Base-by-base conservation (phyloP, 306 rosid genomes). In the Sindora glabra region DNA sequence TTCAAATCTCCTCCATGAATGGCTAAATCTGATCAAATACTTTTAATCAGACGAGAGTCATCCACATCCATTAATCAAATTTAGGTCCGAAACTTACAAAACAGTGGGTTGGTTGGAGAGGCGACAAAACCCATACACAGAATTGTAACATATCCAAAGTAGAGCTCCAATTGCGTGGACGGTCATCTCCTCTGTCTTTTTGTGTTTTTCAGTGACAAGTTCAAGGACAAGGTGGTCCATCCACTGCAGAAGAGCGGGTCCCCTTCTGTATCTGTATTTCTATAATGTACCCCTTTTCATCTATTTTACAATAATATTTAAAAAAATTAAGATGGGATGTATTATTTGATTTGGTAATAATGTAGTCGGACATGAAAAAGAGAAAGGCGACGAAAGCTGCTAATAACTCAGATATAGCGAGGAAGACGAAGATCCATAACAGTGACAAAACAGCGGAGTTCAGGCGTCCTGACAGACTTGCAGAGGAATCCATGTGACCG, bases 401-500 rank as follows among this genome's bases (percentile, higher is more conserved):
- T 21, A 51, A 71, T 42, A 41, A 77, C 53, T 57, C 76, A 66
- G 80, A 86, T 76, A 79, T 64, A 83, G 75, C 67, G 78, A 69
- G 45, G 34, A 27, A 27, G 80, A n/a, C n/a, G n/a, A 83, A 74
- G 79, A 83, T 79, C 81, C 70, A 73, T 51, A 40, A 44, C 45
- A 50, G 33, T 0, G 57, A 62, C 17, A 14, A 66, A 71, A 30
- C 74, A 64, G 69, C 64, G 27, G 49, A 29, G 62, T 38, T 75
- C 58, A 68, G 83, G 69, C 68, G 73, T 80, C 70, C 72, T 4
- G 79, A 83, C 81, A 66, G 65, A 13, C 33, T 22, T 66, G 62
- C 87, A 86, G 95, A 74, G 86, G 90, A 89, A 84, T 72, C 90
- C 96, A 82, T 82, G 95, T 80, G 97, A 86, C 77, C 79, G 72